These are phyloP conservation scores for Malus hybrid DNA, from an alignment of 331 rosid species.

Conservation along the genomic window DNA sequence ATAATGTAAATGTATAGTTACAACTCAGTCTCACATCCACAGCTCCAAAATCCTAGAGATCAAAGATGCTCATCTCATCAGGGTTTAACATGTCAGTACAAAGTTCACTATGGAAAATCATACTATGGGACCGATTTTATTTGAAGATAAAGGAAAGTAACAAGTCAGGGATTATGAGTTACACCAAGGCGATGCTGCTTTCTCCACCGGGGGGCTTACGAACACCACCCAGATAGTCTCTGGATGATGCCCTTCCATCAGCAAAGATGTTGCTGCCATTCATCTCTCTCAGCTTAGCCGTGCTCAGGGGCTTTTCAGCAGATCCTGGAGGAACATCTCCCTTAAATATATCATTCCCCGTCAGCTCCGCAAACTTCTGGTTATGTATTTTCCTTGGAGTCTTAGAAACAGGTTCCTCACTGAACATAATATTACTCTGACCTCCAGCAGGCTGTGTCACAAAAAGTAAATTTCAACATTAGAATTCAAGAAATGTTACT, in stretches of 20 bases:
- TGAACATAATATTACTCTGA: slow-evolving; percentile 49
- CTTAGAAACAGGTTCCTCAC: slow-evolving; percentile 50
- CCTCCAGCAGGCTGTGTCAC: slow-evolving; percentile 63
- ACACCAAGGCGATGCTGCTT: slow-evolving; percentile 72
- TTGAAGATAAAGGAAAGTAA: neutral
- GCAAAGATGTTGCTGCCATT: slow-evolving; percentile 83
- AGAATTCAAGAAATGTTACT: neutral
- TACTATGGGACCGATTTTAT: neutral
- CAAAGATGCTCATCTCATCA: neutral
- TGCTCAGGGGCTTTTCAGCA: slow-evolving; percentile 51
- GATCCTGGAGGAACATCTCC: slow-evolving; percentile 56
- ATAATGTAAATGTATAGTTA: neutral
- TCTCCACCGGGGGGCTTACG: slow-evolving; percentile 84
- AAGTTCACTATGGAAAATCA: neutral
- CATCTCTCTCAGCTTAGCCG: slow-evolving; percentile 79
- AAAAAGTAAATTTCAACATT: neutral
- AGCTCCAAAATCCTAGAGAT: neutral
- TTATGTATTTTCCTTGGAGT: slow-evolving; percentile 53
- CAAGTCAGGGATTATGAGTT: slow-evolving; percentile 11
- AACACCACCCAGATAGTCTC: slow-evolving; percentile 56
- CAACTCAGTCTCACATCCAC: neutral
- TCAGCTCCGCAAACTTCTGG: slow-evolving; percentile 77
- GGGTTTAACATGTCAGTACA: neutral
- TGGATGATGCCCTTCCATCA: slow-evolving; percentile 64
- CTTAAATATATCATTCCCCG: slow-evolving; percentile 70